Evolutionary conservation across 2,329 filamentous ascomycete genomes (phyloP), one percentile per base, ranked within the genome.

Genomic region (Colletotrichum sansevieriae): DNA sequence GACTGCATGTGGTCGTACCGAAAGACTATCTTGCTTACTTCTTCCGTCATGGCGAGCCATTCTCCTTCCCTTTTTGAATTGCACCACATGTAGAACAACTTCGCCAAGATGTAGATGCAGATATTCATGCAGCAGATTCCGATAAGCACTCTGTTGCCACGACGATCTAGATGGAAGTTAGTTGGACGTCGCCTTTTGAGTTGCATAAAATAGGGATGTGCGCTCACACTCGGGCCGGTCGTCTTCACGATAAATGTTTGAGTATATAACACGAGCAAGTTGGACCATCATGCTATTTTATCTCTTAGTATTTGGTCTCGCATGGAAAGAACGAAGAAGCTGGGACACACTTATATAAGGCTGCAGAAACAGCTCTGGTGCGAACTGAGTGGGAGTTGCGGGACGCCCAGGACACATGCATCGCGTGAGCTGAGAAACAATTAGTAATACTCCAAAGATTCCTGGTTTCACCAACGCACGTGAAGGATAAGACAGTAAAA

Each of bases 321-420:
- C 33, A 25, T 25, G 4, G 25, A 25, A 25, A 25, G 25, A 25
- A 25, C 25, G 18, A 25, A 25, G 25, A 25, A 25, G 3, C 25
- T 25, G 25, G 4, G 33, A 43, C 61, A 10, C 39, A 70, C 67
- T 90, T 91, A 75, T 90, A 91, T n/a, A 88, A 78, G 0, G 87
- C 89, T 0, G 88, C 85, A 0, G 87, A 87, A 1, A 92, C 87
- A 1, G 89, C 87, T 7, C 89, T 81, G 6, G 86, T 88, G 11
- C 89, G 82, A 10, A 92, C 88, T 1, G 85, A 83, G 70, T 89
- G 88, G 2, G 88, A 85, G 73, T 91, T 92, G 57, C 86, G 80
- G 2, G 81, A 83, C 71, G 81, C 82, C 82, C 83, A 85, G 22
- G 75, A 81, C 3, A 84, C 83, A 70, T 84, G 82, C 43, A 86